Base-by-base conservation (phyloP, 371 early-diverging fungal genomes). In the Mortierella sp. region DNA sequence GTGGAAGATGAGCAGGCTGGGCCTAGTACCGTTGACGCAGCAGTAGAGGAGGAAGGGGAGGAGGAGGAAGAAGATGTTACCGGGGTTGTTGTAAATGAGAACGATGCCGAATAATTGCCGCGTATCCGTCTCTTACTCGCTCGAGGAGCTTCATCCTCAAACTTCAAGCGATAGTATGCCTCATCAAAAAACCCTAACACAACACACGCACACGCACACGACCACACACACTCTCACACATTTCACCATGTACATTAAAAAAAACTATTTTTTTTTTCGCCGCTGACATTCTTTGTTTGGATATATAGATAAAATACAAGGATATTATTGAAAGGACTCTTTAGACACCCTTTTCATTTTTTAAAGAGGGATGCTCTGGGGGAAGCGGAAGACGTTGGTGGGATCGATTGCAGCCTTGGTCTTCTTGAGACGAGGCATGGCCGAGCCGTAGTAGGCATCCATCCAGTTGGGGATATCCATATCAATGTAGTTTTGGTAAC, bases 401-500 rank as follows among this genome's bases (percentile, higher is more conserved):
- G 88, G 84, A 55, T 90, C 90, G 26, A 83, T 74, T 4, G 70
- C 31, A 1, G 80, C 68, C 78, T 90, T 89, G 54, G 88, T 83
- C 48, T 79, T 45, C 58, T 79, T 74, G 50, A 90, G 54, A 21
- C 84, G 75, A 11, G 85, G 72, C 42, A 75, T 26, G 38, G 83
- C 84, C 5, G 80, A 70, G 28, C 88, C 89, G 74, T 88, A 90
- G 78, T 89, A 90, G 47, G 78, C 79, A n/a, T 78, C 75, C 55
- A 70, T 70, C 76, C 83, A 84, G 77, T 82, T 88, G 19, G 86
- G 86, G 26, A 88, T 78, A 6, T 45, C 81, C 28, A 78, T 11
- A 65, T 88, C 88, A 38, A 88, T 88, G 42, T 84, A 84, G 70
- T 88, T 88, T 48, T 88, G 88, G 73, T 88, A 88, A 13, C 85